Evolutionary conservation across 345 rosid genomes (phyloP), one percentile per base, ranked within the genome.

Genomic region (Mallotus nudiflorus): DNA sequence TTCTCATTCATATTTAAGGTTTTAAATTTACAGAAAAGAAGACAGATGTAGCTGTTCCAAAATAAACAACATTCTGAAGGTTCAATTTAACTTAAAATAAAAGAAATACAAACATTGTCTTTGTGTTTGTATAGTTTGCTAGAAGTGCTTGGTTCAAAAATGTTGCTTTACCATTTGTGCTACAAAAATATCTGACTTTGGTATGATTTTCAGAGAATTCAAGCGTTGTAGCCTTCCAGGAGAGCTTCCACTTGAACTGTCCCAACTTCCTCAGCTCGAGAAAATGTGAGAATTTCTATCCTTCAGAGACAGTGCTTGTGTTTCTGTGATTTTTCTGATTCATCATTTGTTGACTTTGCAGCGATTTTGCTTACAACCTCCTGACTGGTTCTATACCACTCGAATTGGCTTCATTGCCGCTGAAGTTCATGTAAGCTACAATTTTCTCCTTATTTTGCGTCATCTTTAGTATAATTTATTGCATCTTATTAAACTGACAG

Each of bases 291-390:
- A 13, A 10, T 42, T 9, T 33, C 4, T 6, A 33, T 33, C 6
- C 37, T 33, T 6, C 37, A 6, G 3, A 33, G 6, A 33, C 3
- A 33, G 3, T 33, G 37, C 6, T 3, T 33, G 37, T 33, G 6
- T 33, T 33, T 33, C 4, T 33, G 6, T 33, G 37, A 33, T 1
- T 12, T 8, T 42, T 4, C 46, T 42, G n/a, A n/a, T 42, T 42
- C 55, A 27, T 65, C 45, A 52, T 22, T 8, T 18, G 1, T 42
- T 66, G 49, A 24, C 57, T n/a, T 54, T 65, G 64, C 62, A 82
- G 90, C 70, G 90, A 88, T 82, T 78, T 84, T 20, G 78, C 85
- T 25, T 80, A 81, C 81, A 88, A 88, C 75, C 82, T 80, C 82
- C 76, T 88, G 39, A 79, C 54, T 29, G 93, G 93, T 65, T 71